Percentiles rank a stretch among this genome's conserved stretches.
Evolutionary conservation across 2,329 filamentous ascomycete genomes (phyloP).

Genomic region (Teratosphaeria nubilosa): DNA sequence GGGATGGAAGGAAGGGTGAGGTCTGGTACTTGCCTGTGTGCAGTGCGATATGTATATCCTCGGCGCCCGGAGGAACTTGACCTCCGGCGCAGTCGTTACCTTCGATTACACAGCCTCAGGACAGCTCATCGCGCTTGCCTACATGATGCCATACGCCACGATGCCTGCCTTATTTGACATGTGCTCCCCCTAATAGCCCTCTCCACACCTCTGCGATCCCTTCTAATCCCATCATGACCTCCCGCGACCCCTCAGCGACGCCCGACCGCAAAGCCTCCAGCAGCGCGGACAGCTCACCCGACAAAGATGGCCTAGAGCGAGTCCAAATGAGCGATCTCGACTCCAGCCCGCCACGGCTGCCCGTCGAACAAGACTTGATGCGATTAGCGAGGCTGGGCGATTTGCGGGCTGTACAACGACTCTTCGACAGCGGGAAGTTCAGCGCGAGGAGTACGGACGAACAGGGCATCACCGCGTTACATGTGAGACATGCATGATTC

Average conservation of each 20-base stretch:
- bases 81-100: neutral
- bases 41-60: neutral
- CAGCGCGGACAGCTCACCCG: conserved; percentile 6
- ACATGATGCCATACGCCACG: neutral
- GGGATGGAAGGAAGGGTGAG: too few species aligned
- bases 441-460: conserved; percentile 77
- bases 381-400: conserved; percentile 85
- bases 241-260: conserved; percentile 9
- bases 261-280: conserved; percentile 5
- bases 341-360: conserved; percentile 28
- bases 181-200: neutral
- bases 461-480: conserved; percentile 89
- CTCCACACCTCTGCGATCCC: neutral
- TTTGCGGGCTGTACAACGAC: conserved; percentile 72
- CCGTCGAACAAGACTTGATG: conserved; percentile 77
- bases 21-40: neutral
- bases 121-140: neutral
- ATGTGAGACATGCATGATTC: conserved; percentile 47
- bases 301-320: conserved; percentile 25
- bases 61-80: neutral
- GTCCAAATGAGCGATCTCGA: conserved; percentile 27
- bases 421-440: conserved; percentile 74
- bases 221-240: conserved; percentile 4
- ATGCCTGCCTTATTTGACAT: neutral
- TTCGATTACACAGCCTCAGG: neutral